phyloP scores from a whole-genome alignment of 345 rosid genomes.

The Pistacia integerrima region DNA sequence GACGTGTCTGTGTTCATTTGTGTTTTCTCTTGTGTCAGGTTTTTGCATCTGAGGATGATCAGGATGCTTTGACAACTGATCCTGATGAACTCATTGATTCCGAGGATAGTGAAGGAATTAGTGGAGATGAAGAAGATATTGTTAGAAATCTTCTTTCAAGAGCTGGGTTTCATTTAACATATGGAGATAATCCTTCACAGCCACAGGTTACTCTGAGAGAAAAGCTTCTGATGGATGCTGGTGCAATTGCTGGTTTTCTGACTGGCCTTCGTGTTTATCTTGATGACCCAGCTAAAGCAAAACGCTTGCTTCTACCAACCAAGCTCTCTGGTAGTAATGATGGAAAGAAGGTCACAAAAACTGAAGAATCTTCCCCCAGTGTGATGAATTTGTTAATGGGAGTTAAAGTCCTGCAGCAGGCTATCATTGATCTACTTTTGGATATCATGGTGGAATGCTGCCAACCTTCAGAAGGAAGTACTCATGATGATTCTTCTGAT shows the following conservation, averaged over 20 bases:
- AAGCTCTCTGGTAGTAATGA: constrained; percentile 74
- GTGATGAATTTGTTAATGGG: constrained; percentile 99
- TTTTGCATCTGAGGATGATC: constrained; percentile 96
- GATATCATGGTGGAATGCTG: constrained; percentile 99
- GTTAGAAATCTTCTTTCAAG: constrained; percentile 90
- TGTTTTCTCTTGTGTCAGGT: constrained; percentile 57
- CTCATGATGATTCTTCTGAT: constrained; percentile 50
- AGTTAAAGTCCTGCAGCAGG: constrained; percentile 98
- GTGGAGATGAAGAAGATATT: constrained; percentile 99
- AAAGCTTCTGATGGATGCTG: constrained; percentile 99
- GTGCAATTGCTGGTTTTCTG: constrained; percentile 98
- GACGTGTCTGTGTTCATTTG: constrained; percentile 8
- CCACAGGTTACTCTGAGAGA: constrained; percentile 87
- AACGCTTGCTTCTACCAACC: constrained; percentile 95
- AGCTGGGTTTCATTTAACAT: constrained; percentile 96
- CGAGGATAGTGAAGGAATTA: constrained; percentile 93
- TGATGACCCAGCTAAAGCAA: constrained; percentile 97
- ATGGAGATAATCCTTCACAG: constrained; percentile 87
- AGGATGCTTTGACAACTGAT: constrained; percentile 97
- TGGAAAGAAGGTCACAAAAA: constrained; percentile 66
- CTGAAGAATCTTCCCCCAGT: constrained; percentile 93
- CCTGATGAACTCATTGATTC: constrained; percentile 99
- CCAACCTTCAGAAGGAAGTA: constrained; percentile 85
- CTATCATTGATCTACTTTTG: constrained; percentile 91
- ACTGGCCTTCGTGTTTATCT: constrained; percentile 95